Base-by-base conservation (phyloP, 768 basidiomycete species). In the Lenzites betulinus region DNA sequence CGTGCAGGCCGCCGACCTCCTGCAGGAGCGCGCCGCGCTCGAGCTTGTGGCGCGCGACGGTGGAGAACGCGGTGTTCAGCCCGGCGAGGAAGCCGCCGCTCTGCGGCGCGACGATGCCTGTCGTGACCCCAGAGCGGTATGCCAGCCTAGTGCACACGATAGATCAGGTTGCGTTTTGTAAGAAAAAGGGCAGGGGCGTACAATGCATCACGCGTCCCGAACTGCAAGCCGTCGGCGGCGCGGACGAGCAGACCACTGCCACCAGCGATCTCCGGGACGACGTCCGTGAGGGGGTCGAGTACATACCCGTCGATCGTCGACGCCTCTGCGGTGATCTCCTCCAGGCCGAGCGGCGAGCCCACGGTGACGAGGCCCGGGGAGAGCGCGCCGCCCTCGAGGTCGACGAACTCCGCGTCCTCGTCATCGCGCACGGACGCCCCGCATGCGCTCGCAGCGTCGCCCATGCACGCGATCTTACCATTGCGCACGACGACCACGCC, bases 181-280 rank as follows among this genome's bases (percentile, higher is more conserved):
- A 33, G 30, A 11, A 11, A 11, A 11, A 11, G 30, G 30, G 30
- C n/a, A n/a, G 30, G 30, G 30, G 30, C 77, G 62, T 65, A 86
- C 86, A 86, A 68, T 15, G 80, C 77, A 52, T 85, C 80, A 15
- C 85, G 83, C 15, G 86, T 82, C 2, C 78, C 79, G 67, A 89
- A 92, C 58, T 82, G 80, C 30, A 91, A 78, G 0, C 93, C 92
- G 68, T 95, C 92, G 6, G 81, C 81, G 7, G 89, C 93, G 35
- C 78, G 79, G 20, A 83, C 73, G 18, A 82, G 70, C 9, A 76
- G 70, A 26, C 73, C 74, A 28, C 71, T 69, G 0, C 73, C 77
- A 8, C 67, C 72, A 15, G 77, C 59, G 42, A 82, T 63, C 2
- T 56, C 58, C 8, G 81, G 81, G 13, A 78, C 68, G 18, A 54